Conservation (phyloP, 2,329 filamentous ascomycete genomes). For the Penicillium aurantiogriseum region DNA sequence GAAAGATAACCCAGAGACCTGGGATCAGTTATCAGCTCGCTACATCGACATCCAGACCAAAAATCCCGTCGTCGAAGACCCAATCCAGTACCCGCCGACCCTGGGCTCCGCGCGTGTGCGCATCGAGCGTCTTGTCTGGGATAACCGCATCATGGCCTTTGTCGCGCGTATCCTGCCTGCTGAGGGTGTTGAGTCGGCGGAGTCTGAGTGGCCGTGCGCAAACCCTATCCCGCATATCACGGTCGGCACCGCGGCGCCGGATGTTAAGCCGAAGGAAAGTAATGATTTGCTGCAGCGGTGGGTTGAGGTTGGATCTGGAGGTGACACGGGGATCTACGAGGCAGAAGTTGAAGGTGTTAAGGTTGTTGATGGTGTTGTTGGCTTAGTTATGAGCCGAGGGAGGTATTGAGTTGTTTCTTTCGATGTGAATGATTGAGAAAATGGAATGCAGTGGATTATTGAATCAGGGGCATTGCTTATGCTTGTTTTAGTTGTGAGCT, state of each 20-base stretch:
- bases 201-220: slow-evolving; percentile 64
- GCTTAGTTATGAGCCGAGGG: slow-evolving; percentile 46
- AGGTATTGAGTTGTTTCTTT: slow-evolving; percentile 4
- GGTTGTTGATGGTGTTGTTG: slow-evolving; percentile 56
- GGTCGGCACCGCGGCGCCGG: slow-evolving; percentile 71
- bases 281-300: slow-evolving; percentile 78
- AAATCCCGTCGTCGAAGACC: slow-evolving; percentile 26
- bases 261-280: slow-evolving; percentile 90
- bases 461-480: too few relatives aligned
- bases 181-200: slow-evolving; percentile 17
- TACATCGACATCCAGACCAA: slow-evolving; percentile 46
- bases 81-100: slow-evolving; percentile 29
- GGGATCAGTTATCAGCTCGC: slow-evolving; percentile 68
- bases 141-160: slow-evolving; percentile 85
- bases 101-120: slow-evolving; percentile 47
- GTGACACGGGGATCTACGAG: slow-evolving; percentile 55
- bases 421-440: slow-evolving; percentile 3
- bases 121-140: slow-evolving; percentile 71
- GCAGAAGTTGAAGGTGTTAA: slow-evolving; percentile 54
- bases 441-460: slow-evolving; percentile 4
- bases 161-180: slow-evolving; percentile 66
- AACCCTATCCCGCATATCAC: slow-evolving; percentile 87
- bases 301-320: slow-evolving; percentile 60
- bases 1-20: slow-evolving; percentile 64
- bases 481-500: neutral